Evolutionary conservation across 192 early-diverging fungal species (phyloP), one percentile per base, ranked within the genome.

Genomic region (Phlyctochytrium arcticum): DNA sequence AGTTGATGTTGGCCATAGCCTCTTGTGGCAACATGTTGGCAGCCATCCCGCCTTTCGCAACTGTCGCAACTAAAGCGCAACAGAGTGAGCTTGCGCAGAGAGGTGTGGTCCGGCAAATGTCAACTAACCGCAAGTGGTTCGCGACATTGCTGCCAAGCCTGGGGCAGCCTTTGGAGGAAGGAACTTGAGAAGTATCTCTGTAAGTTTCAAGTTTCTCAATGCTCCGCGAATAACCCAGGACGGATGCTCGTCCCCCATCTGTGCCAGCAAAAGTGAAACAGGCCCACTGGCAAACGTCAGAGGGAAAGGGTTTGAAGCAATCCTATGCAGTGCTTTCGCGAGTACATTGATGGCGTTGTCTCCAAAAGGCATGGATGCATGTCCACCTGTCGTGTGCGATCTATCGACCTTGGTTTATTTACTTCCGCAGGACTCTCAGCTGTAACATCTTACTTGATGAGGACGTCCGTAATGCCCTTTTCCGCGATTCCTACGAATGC

Each of bases 291-390:
- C 39, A 6, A 82, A 33, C 0, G 53, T 49, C 12, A 56, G 35
- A 17, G 59, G 34, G 34, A 62, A 46, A 21, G 66, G 70, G 48
- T 73, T 26, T 30, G 32, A 31, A 48, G 78, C 70, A 5, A 81
- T 48, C 6, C 54, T 26, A 19, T 32, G 29, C 5, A 81, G 29
- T 30, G 74, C 62, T 17, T 69, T 42, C 29, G 67, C 30, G 19
- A 78, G 58, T 7, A 72, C 35, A n/a, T 72, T 68, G 36, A 81
- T 77, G 19, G 71, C 68, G 35, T 71, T 76, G 37, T 70, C 65
- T 5, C 24, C 23, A 8, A 75, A 72, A 6, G 80, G 75, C 31
- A 78, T 60, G 12, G 74, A 76, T 12, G 72, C 67, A 57, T 82
- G 77, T 23, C 77, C 80, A 30, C 80, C 80, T 26, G 61, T 55